Percentiles rank a stretch among this genome's conserved stretches.
Evolutionary conservation across 1,284 basidiomycete species (phyloP).

Genomic region (Ustilago esculenta): DNA sequence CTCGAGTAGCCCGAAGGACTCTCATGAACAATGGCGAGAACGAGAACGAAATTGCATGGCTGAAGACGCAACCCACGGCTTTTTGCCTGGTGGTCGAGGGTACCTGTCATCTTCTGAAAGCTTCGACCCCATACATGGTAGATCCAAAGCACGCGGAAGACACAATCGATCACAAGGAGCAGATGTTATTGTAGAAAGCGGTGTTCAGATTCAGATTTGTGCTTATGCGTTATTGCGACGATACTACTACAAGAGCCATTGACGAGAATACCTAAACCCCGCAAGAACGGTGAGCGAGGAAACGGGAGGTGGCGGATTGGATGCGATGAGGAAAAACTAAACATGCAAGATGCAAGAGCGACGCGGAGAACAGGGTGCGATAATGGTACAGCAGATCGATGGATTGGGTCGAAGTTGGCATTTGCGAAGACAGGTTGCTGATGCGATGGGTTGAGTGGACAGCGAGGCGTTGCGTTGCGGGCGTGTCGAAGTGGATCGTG

Average conservation of each 20-base stretch:
- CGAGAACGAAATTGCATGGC: too few species aligned
- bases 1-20: too few species aligned
- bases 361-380: not conserved
- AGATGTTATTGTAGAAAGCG: too few species aligned
- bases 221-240: constrained; percentile 28
- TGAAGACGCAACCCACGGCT: too few species aligned
- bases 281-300: constrained; percentile 23
- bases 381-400: constrained; percentile 22
- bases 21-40: too few species aligned
- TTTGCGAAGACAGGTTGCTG: not conserved
- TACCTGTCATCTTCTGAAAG: too few species aligned
- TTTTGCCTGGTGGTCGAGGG: too few species aligned
- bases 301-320: constrained; percentile 26
- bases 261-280: constrained; percentile 24
- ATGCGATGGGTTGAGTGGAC: not conserved
- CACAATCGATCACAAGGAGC: too few species aligned
- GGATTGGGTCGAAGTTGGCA: not conserved
- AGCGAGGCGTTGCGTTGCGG: not conserved
- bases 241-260: constrained; percentile 46
- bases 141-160: too few species aligned
- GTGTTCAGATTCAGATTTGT: constrained; percentile 27
- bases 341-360: constrained; percentile 23
- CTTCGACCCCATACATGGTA: too few species aligned
- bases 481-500: not conserved
- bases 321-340: constrained; percentile 15